Evolutionary conservation across 768 basidiomycete species (phyloP).

Genomic region (Tephrocybe sp.): DNA sequence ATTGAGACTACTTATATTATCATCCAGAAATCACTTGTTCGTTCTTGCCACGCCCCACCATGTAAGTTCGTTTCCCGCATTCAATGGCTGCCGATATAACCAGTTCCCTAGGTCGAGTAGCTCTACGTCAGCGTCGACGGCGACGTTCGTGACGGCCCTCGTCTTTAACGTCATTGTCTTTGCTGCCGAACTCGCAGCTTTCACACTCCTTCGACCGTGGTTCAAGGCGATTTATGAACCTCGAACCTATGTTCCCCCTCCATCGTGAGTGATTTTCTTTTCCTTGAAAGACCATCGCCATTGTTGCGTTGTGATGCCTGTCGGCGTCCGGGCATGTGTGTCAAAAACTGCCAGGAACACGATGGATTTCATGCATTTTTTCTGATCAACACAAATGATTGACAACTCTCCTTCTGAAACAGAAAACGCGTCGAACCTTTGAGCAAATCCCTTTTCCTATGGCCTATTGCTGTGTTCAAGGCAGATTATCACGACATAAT

Average conservation of each 20-base stretch:
- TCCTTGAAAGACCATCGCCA: background rate
- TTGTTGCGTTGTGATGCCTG: background rate
- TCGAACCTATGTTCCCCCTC: conserved; percentile 61
- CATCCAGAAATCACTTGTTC: background rate
- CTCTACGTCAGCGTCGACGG: conserved; percentile 58
- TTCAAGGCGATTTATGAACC: conserved; percentile 93
- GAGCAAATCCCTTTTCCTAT: conserved; percentile 48
- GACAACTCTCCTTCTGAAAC: conserved; percentile 3
- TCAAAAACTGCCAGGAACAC: background rate
- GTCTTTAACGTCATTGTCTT: conserved; percentile 80
- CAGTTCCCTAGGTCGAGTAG: conserved; percentile 35
- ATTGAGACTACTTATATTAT: conserved; percentile 9
- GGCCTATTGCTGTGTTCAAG: conserved; percentile 65
- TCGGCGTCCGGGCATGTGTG: too few species aligned
- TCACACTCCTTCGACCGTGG: conserved; percentile 80
- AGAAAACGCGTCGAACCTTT: conserved; percentile 65
- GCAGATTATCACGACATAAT: conserved; percentile 65
- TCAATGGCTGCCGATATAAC: background rate
- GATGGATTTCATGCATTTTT: background rate
- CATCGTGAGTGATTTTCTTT: conserved; percentile 32
- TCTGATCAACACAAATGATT: background rate
- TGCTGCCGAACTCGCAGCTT: conserved; percentile 66
- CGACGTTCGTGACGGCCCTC: conserved; percentile 83
- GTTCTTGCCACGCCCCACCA: conserved; percentile 17
- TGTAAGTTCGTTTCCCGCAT: conserved; percentile 19